phyloP scores from a whole-genome alignment of 1,284 basidiomycete genomes.

The Microbotryum lychnidis-dioicae region DNA sequence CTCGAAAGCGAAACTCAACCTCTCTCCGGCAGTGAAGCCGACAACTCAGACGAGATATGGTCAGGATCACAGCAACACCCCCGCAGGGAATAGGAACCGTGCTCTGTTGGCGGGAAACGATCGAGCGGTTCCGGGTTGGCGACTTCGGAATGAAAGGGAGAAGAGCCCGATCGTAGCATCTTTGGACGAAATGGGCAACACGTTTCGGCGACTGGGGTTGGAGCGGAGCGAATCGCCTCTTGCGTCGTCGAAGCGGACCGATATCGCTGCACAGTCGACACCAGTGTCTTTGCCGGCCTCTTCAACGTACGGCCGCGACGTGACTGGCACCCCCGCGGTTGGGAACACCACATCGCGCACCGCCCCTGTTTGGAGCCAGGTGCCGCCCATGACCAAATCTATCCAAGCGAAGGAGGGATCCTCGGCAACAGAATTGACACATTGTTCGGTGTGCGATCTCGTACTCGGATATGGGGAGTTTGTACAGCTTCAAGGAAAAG shows the following conservation, averaged over 20 bases:
- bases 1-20: neutral
- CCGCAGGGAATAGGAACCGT: too few species aligned
- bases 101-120: too few species aligned
- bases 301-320: neutral
- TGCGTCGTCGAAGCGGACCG: too few species aligned
- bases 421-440: neutral
- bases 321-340: neutral
- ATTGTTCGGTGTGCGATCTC: constrained; percentile 6
- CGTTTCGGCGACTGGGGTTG: too few species aligned
- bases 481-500: constrained; percentile 6
- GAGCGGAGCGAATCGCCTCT: too few species aligned
- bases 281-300: neutral
- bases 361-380: neutral
- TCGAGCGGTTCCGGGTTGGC: neutral
- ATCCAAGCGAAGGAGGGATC: neutral
- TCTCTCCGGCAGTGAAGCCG: too few species aligned
- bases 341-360: neutral
- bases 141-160: constrained; percentile 18
- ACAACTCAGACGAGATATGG: neutral
- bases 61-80: neutral
- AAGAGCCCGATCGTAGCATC: constrained; percentile 17
- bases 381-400: neutral
- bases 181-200: constrained; percentile 24
- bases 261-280: neutral
- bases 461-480: constrained; percentile 17